Evolutionary conservation across 129 eudicot genomes (phyloP), one percentile per base, ranked within the genome.

Genomic region (Oenanthe sinensis): DNA sequence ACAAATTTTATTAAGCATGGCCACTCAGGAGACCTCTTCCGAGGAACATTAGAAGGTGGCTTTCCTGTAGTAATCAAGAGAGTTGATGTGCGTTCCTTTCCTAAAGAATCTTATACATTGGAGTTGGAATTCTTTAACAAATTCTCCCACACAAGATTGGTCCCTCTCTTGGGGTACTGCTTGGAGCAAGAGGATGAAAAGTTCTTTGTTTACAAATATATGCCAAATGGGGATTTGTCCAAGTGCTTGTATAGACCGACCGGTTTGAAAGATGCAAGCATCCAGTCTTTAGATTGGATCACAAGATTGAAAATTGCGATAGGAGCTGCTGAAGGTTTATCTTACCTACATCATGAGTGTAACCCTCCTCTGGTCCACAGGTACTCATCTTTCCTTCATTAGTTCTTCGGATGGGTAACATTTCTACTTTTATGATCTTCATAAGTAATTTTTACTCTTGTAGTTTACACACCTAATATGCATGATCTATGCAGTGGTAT

Each of bases 271-370:
- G 91, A 90, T 47, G 85, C 62, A 6, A 75, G 78, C 55, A 73
- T 87, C 70, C 91, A 85, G 81, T 88, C 97, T 39, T 83, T 92
- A 68, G 97, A 92, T 87, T 92, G 97, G 97, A 92, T 92, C 54
- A 92, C 97, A 40, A 84, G 97, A 80, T 82, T 90, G 84, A 92
- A 92, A 77, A 88, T 92, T 79, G 97, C 96, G 8, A 92, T 79
- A 13, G 97, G 96, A 54, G 88, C 90, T 77, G 97, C 97, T 4
- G 96, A 92, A 83, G 96, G 85, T 55, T 74, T 92, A 70, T 75
- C 76, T 4, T 92, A 90, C 75, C 85, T 92, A 72, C 97, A 92
- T 76, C 93, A 92, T 24, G 97, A 92, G 78, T 92, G 97, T 80
- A 81, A 77, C 74, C 97, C 97, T 79, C 97, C 97, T 36, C 80